Evolutionary conservation across 805 yeast species (phyloP), one percentile per base, ranked within the genome.

Genomic region (Kodamaea lidongshanica): DNA sequence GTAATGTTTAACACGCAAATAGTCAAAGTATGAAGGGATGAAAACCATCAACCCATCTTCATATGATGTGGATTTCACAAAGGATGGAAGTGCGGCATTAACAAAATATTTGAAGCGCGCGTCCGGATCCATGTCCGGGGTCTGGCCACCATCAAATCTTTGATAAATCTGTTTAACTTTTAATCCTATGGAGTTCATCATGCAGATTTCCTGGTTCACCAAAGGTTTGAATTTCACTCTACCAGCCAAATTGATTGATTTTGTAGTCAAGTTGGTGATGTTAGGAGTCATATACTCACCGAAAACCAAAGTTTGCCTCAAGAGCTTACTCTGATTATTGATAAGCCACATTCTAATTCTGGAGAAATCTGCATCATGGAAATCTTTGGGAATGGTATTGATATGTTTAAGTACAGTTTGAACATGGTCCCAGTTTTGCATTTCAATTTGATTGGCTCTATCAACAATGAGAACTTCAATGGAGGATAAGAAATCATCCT

Each of bases 391-490:
- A 26, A 87, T 74, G 33, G 68, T 62, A 55, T 88, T 87, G 34
- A 87, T 42, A 49, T 79, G 77, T 39, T 77, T 75, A 42, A 79
- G 61, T 5, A 77, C 70, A 10, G 78, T 77, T 17, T 54, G 56
- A 6, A 92, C 69, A 57, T 89, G 95, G 20, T 81, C 81, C 88
- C 96, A 82, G 48, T 88, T 86, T 57, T 92, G 98, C 82, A 81
- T 82, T 48, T 84, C 82, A 40, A 88, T 66, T 17, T 86, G 83
- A 48, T 87, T 87, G 8, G 92, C 75, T 45, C 83, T 84, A 55
- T 92, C 98, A 22, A 86, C 57, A 12, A 88, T 59, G 28, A 80
- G 55, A 3, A 92, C 54, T 54, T 92, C 98, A 41, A 92, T 84
- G 2, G 96, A 87, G 19, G 94, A 79, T 35, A 92, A 58, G 47